Evolutionary conservation across 2,329 filamentous ascomycete species (phyloP).

Genomic region (Colletotrichum tofieldiae): DNA sequence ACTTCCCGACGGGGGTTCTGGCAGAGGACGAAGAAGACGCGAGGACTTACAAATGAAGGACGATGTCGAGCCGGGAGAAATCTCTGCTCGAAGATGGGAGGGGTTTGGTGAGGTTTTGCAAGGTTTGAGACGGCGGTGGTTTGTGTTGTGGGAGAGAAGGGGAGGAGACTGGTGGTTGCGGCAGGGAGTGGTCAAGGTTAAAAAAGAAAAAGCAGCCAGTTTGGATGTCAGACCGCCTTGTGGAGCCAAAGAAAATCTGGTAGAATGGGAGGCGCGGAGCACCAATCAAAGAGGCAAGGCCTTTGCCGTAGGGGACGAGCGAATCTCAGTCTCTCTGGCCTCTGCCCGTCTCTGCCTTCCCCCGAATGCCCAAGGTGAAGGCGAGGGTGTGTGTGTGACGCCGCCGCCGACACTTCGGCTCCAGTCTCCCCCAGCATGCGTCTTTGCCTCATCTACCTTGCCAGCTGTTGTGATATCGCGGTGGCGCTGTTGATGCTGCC

Average conservation of each 20-base stretch:
- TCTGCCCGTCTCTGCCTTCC: neutral
- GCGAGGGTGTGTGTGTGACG: neutral
- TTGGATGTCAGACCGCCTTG: conserved; percentile 39
- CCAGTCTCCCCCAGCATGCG: neutral
- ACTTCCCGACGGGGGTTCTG: neutral
- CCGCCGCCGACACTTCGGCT: neutral
- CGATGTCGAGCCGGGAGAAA: conserved; percentile 21
- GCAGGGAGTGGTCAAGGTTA: conserved; percentile 39
- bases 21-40: neutral
- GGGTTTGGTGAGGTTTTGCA: conserved; percentile 32
- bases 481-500: conserved; percentile 1
- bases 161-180: conserved; percentile 32
- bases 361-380: neutral
- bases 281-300: conserved; percentile 40
- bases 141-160: conserved; percentile 43
- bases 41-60: conserved; percentile 25
- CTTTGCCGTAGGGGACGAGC: conserved; percentile 27
- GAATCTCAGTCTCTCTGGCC: conserved; percentile 5
- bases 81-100: conserved; percentile 32
- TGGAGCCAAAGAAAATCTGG: conserved; percentile 41
- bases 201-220: conserved; percentile 36
- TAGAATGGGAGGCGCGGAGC: conserved; percentile 25
- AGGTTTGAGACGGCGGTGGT: conserved; percentile 36
- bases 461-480: neutral
- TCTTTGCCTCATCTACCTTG: neutral